Percentiles rank a stretch among this genome's conserved stretches.
phyloP scores from a whole-genome alignment of 2,329 filamentous ascomycete species.

The Exserohilum rostratum region DNA sequence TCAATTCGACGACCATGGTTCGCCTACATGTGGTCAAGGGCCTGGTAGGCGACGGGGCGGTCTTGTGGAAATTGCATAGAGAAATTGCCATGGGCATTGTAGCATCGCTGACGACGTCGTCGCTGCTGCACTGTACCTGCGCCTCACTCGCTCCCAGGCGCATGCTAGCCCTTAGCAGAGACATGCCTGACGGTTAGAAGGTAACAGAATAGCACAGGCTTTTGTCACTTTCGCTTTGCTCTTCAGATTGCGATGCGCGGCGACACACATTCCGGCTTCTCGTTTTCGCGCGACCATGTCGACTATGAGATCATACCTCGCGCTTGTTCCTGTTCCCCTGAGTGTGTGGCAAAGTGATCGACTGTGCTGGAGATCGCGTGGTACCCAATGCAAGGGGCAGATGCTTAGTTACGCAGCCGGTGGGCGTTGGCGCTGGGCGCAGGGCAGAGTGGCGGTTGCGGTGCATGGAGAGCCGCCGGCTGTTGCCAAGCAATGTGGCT shows the following conservation, averaged over 20 bases:
- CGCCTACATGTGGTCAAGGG: neutral
- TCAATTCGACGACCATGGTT: neutral
- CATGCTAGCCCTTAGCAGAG: neutral
- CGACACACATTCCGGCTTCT: constrained; percentile 17
- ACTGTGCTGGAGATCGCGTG: neutral
- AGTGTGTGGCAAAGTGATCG: neutral
- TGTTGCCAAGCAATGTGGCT: constrained; percentile 3
- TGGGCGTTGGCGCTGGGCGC: too few species aligned
- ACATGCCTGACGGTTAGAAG: neutral
- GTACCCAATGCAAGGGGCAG: neutral
- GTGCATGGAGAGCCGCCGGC: neutral
- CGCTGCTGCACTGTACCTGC: neutral
- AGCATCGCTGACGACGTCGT: neutral
- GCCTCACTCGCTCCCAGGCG: neutral
- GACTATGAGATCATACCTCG: constrained; percentile 24
- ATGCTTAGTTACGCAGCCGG: neutral
- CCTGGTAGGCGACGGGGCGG: neutral
- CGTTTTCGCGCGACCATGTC: constrained; percentile 18
- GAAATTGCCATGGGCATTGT: neutral
- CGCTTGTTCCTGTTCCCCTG: neutral
- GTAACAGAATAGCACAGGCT: constrained; percentile 1
- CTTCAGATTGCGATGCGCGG: constrained; percentile 29
- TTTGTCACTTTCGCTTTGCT: constrained; percentile 10
- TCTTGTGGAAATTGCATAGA: neutral
- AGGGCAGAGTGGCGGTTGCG: neutral